These are phyloP conservation scores for Cutaneotrichosporon sp. DNA, from an alignment of 1,284 basidiomycete genomes.

Conservation along the genomic window DNA sequence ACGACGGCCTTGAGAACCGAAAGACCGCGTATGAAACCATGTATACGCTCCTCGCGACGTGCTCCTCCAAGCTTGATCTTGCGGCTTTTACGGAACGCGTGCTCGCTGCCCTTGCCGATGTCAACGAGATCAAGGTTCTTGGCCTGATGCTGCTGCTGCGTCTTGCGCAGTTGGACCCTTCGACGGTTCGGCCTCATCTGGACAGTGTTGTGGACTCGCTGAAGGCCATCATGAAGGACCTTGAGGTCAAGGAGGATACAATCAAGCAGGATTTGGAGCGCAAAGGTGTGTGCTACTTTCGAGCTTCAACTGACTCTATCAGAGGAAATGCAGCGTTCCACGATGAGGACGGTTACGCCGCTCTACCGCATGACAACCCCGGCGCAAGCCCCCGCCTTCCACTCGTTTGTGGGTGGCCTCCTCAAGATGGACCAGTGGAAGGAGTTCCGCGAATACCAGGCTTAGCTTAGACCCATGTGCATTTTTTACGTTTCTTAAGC, in stretches of 20 bases:
- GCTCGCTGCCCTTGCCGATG: constrained; percentile 76
- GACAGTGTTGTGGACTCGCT: constrained; percentile 79
- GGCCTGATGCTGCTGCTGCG: constrained; percentile 93
- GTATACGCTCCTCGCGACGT: constrained; percentile 89
- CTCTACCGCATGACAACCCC: constrained; percentile 58
- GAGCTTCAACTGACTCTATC: not conserved
- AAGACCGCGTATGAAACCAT: constrained; percentile 97
- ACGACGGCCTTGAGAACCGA: constrained; percentile 51
- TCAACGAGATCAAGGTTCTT: constrained; percentile 95
- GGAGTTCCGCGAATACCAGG: constrained; percentile 40
- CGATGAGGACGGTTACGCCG: constrained; percentile 78
- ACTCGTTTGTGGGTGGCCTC: constrained; percentile 56
- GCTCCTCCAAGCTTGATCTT: constrained; percentile 75
- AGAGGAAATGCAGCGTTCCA: constrained; percentile 82
- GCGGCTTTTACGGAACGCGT: constrained; percentile 77
- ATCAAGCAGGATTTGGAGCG: constrained; percentile 97
- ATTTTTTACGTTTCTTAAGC: not conserved
- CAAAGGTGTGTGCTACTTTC: constrained; percentile 49
- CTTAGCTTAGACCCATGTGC: constrained; percentile 9
- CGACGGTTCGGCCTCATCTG: constrained; percentile 72
- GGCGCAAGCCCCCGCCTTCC: constrained; percentile 65
- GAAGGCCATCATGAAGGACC: constrained; percentile 84
- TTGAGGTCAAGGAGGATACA: constrained; percentile 82
- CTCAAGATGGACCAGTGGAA: constrained; percentile 42
- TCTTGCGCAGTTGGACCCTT: constrained; percentile 75